Evolutionary conservation across 805 yeast species (phyloP).

Genomic region (Candida chauliodis): DNA sequence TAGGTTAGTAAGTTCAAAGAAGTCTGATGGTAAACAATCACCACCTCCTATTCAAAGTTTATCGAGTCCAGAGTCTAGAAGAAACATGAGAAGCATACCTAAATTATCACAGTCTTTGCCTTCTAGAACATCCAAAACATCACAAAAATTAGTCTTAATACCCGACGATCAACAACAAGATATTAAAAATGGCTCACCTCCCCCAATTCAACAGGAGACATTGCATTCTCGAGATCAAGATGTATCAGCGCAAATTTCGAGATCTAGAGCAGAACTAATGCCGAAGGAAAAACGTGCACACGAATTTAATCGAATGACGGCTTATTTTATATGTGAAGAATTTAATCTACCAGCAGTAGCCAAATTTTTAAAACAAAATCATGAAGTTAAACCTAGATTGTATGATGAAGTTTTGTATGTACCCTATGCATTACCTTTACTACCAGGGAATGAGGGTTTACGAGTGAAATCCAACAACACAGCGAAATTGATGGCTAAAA

Average conservation of each 20-base stretch:
- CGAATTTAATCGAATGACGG: constrained; percentile 81
- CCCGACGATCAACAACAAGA: constrained; percentile 52
- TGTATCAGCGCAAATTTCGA: constrained; percentile 28
- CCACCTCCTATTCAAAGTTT: constrained; percentile 7
- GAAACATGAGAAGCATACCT: constrained; percentile 45
- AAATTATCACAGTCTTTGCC: constrained; percentile 56
- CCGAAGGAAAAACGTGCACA: constrained; percentile 57
- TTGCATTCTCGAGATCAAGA: constrained; percentile 13
- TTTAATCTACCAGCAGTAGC: constrained; percentile 63
- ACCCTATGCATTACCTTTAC: constrained; percentile 80
- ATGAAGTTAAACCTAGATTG: constrained; percentile 78
- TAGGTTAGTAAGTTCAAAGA: constrained; percentile 8
- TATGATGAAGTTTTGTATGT: constrained; percentile 94
- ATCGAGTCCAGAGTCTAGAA: neutral
- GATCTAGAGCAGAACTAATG: constrained; percentile 54
- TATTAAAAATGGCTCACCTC: constrained; percentile 10
- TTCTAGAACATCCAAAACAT: constrained; percentile 76
- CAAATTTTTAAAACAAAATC: constrained; percentile 62
- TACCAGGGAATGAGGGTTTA: constrained; percentile 79
- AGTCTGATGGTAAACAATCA: too few species aligned
- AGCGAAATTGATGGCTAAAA: constrained; percentile 39
- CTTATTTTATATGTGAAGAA: constrained; percentile 85
- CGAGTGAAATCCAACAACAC: constrained; percentile 69
- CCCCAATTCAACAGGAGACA: constrained; percentile 11
- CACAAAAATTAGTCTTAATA: constrained; percentile 81